Percentiles rank a stretch among this genome's conserved stretches.
These are phyloP conservation scores for Cinchona pubescens DNA, from an alignment of 257 asterid genomes.

Conservation along the genomic window DNA sequence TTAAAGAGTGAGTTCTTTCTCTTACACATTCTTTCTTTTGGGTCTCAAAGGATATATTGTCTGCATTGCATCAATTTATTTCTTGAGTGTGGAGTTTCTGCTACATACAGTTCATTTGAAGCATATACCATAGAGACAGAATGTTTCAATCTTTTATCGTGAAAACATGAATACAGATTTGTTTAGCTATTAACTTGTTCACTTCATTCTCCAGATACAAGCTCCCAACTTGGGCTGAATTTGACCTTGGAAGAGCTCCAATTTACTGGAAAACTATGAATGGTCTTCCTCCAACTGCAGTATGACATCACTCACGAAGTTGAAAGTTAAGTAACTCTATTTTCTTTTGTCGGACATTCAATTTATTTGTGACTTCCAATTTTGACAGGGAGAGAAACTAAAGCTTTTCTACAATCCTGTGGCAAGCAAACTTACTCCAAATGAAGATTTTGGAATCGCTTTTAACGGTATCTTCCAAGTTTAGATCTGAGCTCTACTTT, in stretches of 20 bases:
- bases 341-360: slow-evolving; percentile 1
- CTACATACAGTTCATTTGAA: background rate
- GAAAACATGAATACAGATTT: background rate
- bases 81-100: background rate
- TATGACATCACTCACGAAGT: slow-evolving; percentile 28
- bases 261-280: slow-evolving; percentile 89
- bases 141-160: background rate
- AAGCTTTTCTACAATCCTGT: slow-evolving; percentile 82
- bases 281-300: slow-evolving; percentile 85
- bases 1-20: slow-evolving; percentile 56
- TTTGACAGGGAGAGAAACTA: slow-evolving; percentile 66
- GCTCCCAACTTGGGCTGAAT: slow-evolving; percentile 84
- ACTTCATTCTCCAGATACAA: slow-evolving; percentile 36
- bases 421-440: slow-evolving; percentile 52
- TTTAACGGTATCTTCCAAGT: slow-evolving; percentile 58
- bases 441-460: slow-evolving; percentile 67
- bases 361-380: slow-evolving; percentile 9
- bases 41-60: background rate
- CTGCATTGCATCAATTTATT: background rate
- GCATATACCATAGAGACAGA: background rate
- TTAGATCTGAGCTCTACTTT: slow-evolving; percentile 1
- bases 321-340: background rate
- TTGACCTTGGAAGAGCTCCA: slow-evolving; percentile 83
- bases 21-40: background rate
- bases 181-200: background rate